Conservation (phyloP, 2,329 filamentous ascomycete species). For the Pezicula carpinea region DNA sequence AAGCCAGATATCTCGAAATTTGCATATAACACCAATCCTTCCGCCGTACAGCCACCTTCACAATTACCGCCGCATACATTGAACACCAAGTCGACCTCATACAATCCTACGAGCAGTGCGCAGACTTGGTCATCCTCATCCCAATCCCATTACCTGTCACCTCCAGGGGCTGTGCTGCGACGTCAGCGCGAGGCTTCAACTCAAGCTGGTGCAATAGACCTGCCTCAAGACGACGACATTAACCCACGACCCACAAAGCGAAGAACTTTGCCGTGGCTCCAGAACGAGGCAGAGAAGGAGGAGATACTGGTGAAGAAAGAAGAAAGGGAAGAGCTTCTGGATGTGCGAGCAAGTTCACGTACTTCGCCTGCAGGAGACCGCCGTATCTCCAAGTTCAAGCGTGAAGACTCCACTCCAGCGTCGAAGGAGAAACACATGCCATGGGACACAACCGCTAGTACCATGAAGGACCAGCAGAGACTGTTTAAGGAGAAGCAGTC, state of each 20-base stretch:
- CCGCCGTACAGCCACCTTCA: not conserved
- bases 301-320: slow-evolving; percentile 13
- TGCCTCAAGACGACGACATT: slow-evolving; percentile 7
- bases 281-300: slow-evolving; percentile 28
- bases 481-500: slow-evolving; percentile 67
- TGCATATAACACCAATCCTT: slow-evolving; percentile 6
- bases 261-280: slow-evolving; percentile 26
- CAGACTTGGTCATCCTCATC: slow-evolving; percentile 40
- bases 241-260: slow-evolving; percentile 32
- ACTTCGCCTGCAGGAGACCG: slow-evolving; percentile 13
- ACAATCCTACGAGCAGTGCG: slow-evolving; percentile 24
- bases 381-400: slow-evolving; percentile 14
- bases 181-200: slow-evolving; percentile 6
- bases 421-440: slow-evolving; percentile 35
- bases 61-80: not conserved
- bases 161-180: slow-evolving; percentile 14
- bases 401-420: slow-evolving; percentile 35
- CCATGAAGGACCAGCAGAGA: slow-evolving; percentile 73
- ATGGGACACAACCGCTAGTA: slow-evolving; percentile 73
- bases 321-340: slow-evolving; percentile 13
- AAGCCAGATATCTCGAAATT: slow-evolving; percentile 12
- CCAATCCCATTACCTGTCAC: slow-evolving; percentile 36
- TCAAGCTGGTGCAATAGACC: slow-evolving; percentile 3
- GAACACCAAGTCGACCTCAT: not conserved
- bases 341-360: slow-evolving; percentile 9